A percentile compares a stretch with the other conserved stretches of the same genome.
Evolutionary conservation across 129 eudicot species (phyloP).

Genomic region (Flaveria linearis): DNA sequence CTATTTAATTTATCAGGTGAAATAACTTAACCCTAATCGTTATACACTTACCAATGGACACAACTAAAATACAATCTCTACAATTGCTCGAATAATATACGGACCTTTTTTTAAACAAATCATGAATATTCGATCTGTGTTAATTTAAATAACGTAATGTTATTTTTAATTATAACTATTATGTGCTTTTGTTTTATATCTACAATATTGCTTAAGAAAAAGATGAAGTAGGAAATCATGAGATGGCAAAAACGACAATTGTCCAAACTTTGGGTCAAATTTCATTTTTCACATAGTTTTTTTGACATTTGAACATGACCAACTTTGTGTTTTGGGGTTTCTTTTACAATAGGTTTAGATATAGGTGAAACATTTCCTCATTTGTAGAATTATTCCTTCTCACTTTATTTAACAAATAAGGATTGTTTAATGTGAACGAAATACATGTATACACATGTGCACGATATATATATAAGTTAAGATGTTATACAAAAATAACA

Average conservation of each 20-base stretch:
- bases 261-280: slow-evolving; percentile 29
- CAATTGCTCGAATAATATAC: neutral
- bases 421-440: too few species aligned
- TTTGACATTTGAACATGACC: slow-evolving; percentile 22
- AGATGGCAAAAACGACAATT: slow-evolving; percentile 32
- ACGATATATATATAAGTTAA: too few species aligned
- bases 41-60: neutral
- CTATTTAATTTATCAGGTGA: too few species aligned
- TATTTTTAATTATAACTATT: neutral
- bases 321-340: slow-evolving; percentile 13
- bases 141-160: neutral
- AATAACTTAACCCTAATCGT: neutral
- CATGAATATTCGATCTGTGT: neutral
- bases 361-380: slow-evolving; percentile 10
- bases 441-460: too few species aligned
- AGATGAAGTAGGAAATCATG: slow-evolving; percentile 3
- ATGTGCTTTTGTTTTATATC: slow-evolving; percentile 6
- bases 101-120: neutral
- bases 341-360: neutral
- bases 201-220: slow-evolving; percentile 6
- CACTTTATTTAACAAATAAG: neutral
- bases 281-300: slow-evolving; percentile 16
- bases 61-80: neutral
- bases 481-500: too few species aligned
- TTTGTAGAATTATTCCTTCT: neutral